phyloP scores from a whole-genome alignment of 192 early-diverging fungal species.

The Pilaira anomala region DNA sequence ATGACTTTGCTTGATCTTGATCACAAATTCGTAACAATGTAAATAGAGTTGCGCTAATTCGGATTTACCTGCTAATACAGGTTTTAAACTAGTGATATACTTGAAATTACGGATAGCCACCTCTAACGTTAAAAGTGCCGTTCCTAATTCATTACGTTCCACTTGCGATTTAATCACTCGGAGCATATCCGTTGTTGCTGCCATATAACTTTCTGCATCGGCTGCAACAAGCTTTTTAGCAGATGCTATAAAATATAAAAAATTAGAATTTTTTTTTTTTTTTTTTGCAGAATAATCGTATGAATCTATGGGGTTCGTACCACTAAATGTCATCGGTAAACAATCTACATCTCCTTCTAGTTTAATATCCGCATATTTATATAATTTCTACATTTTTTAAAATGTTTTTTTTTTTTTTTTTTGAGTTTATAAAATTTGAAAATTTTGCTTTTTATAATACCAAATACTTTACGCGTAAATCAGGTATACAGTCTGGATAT shows the following conservation, averaged over 20 bases:
- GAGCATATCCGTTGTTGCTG: conserved; percentile 24
- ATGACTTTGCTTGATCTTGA: conserved; percentile 37
- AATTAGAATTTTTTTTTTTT: neutral
- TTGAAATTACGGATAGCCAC: conserved; percentile 38
- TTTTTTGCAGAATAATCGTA: too few species aligned
- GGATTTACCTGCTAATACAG: conserved; percentile 38
- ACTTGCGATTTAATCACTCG: conserved; percentile 7
- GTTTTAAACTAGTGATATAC: conserved; percentile 41
- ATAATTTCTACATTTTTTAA: conserved; percentile 29
- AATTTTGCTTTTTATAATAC: too few species aligned
- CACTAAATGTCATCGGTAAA: conserved; percentile 14
- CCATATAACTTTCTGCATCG: conserved; percentile 29
- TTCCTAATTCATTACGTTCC: conserved; percentile 18
- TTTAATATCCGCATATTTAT: conserved; percentile 15
- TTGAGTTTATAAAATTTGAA: too few species aligned
- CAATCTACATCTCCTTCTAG: conserved; percentile 21
- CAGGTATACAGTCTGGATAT: conserved; percentile 67
- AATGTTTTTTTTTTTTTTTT: too few species aligned
- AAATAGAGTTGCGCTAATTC: conserved; percentile 51
- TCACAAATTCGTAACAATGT: conserved; percentile 42
- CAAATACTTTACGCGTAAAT: conserved; percentile 38
- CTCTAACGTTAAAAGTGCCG: conserved; percentile 18
- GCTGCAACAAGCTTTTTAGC: conserved; percentile 7
- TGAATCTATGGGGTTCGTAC: too few species aligned
- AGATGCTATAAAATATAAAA: neutral